Evolutionary conservation across 192 early-diverging fungal species (phyloP).

Genomic region (Haplosporangium gracile): DNA sequence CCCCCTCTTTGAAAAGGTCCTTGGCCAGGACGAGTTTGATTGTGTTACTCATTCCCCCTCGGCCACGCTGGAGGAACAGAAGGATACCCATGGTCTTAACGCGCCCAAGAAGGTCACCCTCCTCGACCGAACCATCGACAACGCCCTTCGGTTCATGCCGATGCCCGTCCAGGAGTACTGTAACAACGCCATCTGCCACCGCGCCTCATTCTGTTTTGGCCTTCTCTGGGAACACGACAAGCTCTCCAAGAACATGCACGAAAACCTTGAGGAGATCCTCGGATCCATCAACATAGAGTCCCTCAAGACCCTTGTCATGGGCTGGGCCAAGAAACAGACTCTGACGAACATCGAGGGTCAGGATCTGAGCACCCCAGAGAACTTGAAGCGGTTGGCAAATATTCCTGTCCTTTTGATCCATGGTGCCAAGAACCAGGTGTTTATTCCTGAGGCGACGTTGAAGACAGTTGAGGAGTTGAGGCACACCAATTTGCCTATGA

Average conservation of each 20-base stretch:
- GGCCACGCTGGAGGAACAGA: not conserved
- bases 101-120: slow-evolving; percentile 26
- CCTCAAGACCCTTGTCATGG: slow-evolving; percentile 27
- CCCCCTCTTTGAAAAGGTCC: slow-evolving; percentile 43
- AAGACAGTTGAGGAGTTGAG: slow-evolving; percentile 41
- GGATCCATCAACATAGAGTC: slow-evolving; percentile 54
- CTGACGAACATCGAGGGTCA: slow-evolving; percentile 27
- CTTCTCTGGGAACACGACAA: slow-evolving; percentile 56
- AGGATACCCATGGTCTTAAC: not conserved
- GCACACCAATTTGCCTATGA: slow-evolving; percentile 29
- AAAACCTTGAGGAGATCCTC: slow-evolving; percentile 49
- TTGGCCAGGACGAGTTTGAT: slow-evolving; percentile 39
- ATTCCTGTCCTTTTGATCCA: slow-evolving; percentile 53
- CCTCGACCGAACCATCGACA: slow-evolving; percentile 44
- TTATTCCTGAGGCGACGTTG: slow-evolving; percentile 35
- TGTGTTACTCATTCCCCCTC: slow-evolving; percentile 30
- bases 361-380: slow-evolving; percentile 44
- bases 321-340: slow-evolving; percentile 33
- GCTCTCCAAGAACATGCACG: slow-evolving; percentile 54
- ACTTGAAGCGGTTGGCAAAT: slow-evolving; percentile 45
- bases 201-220: slow-evolving; percentile 52
- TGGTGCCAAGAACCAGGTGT: slow-evolving; percentile 58
- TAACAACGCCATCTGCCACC: slow-evolving; percentile 55
- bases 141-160: slow-evolving; percentile 52
- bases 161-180: slow-evolving; percentile 50